Evolutionary conservation across 345 rosid species (phyloP).

Genomic region (Pugionium dolabratum): DNA sequence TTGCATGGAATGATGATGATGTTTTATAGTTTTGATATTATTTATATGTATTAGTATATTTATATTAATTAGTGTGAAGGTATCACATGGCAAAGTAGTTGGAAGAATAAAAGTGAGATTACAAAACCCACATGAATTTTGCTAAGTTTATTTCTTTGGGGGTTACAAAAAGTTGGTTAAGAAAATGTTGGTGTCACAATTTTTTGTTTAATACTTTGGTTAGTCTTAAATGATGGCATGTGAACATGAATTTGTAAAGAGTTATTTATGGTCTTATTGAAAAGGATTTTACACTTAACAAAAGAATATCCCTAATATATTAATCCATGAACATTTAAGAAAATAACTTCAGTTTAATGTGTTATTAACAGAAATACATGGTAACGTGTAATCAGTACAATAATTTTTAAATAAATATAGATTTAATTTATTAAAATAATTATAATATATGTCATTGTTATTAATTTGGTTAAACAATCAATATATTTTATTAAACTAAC

Average conservation of each 20-base stretch:
- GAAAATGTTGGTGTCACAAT: neutral
- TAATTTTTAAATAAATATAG: no score
- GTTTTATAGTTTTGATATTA: neutral
- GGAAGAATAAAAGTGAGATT: conserved; percentile 36
- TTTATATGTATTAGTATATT: neutral
- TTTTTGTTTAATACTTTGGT: neutral
- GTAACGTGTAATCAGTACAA: no score
- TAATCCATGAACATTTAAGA: no score
- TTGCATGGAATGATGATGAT: conserved; percentile 31
- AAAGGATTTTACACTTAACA: neutral
- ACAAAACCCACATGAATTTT: conserved; percentile 42
- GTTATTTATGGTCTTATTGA: neutral
- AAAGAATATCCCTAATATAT: neutral
- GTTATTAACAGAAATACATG: no score
- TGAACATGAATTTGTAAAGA: neutral
- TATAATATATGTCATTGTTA: no score
- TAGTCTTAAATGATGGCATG: conserved; percentile 5
- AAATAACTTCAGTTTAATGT: no score
- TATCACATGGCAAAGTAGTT: conserved; percentile 39
- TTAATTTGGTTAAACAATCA: no score
- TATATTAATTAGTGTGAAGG: conserved; percentile 24
- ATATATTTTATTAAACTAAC: no score
- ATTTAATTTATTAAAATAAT: no score
- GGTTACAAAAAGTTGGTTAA: conserved; percentile 40
- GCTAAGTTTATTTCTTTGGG: conserved; percentile 28